Conservation (phyloP, 106 monocot genomes). For the Acanthochlamys bracteata region DNA sequence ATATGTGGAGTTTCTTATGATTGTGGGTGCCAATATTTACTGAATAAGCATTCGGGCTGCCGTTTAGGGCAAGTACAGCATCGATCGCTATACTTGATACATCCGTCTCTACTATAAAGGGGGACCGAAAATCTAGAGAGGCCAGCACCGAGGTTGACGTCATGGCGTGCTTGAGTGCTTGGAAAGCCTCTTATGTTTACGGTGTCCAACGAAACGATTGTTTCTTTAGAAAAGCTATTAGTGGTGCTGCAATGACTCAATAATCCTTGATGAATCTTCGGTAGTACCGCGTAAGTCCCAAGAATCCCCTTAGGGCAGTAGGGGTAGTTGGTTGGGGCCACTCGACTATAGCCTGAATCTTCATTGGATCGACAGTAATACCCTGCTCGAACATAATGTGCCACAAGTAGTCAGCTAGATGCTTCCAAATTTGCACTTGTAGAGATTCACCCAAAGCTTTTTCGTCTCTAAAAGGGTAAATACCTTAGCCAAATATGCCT, state of each 20-base stretch:
- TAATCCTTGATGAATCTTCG: neutral
- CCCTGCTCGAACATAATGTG: neutral
- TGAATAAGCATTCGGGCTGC: neutral
- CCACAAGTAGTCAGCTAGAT: neutral
- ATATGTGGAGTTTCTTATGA: neutral
- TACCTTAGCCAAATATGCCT: neutral
- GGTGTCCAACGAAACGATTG: neutral
- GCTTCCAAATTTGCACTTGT: neutral
- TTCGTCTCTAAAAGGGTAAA: neutral
- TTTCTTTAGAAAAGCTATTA: neutral
- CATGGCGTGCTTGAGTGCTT: neutral
- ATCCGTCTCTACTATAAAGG: conserved; percentile 1
- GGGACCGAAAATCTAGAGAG: neutral
- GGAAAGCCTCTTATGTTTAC: neutral
- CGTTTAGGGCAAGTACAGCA: neutral
- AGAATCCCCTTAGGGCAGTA: neutral
- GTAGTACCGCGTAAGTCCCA: neutral
- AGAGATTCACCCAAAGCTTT: neutral
- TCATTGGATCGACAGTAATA: too few relatives aligned
- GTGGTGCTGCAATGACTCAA: neutral
- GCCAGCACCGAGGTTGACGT: neutral
- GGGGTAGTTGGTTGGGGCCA: too few relatives aligned
- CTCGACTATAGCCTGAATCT: too few relatives aligned
- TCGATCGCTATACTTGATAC: neutral
- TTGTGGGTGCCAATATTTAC: neutral